phyloP scores from a whole-genome alignment of 352 stramenopile genomes.

The Globisporangium echinulatum region DNA sequence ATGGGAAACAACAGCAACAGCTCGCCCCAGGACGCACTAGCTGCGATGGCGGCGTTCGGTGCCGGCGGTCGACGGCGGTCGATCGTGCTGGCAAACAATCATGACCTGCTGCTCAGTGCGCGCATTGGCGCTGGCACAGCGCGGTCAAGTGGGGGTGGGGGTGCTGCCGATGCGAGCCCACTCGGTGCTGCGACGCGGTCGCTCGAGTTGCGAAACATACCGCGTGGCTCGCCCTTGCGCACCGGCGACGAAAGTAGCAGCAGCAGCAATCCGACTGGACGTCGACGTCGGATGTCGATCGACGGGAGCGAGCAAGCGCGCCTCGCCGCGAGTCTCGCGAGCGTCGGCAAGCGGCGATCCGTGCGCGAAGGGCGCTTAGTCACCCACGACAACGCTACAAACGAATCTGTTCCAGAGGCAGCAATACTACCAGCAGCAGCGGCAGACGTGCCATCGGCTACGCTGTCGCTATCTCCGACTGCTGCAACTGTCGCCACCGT shows the following conservation, averaged over 20 bases:
- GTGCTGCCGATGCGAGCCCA: not conserved
- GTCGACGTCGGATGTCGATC: conserved; percentile 9
- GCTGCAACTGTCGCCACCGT: too few species aligned
- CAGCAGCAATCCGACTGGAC: too few species aligned
- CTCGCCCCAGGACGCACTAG: not conserved
- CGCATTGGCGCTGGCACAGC: too few species aligned
- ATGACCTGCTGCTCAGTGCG: not conserved
- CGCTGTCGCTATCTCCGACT: too few species aligned
- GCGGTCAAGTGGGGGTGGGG: too few species aligned
- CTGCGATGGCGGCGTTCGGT: not conserved
- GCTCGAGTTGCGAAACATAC: not conserved
- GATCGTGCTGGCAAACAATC: not conserved
- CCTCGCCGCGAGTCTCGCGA: conserved; percentile 3
- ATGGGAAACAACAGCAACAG: conserved; percentile 1
- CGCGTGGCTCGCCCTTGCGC: not conserved
- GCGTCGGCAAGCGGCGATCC: conserved; percentile 2
- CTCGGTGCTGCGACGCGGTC: not conserved
- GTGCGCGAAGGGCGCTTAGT: not conserved
- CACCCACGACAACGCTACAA: not conserved
- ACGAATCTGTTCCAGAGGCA: not conserved
- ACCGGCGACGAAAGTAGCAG: too few species aligned
- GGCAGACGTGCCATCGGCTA: not conserved
- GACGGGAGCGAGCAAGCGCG: conserved; percentile 2
- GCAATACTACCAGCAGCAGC: not conserved
- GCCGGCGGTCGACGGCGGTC: not conserved